A percentile compares a stretch with the other conserved stretches of the same genome.
Conservation (phyloP, 495 filamentous ascomycete genomes). For the Cudoniella acicularis region DNA sequence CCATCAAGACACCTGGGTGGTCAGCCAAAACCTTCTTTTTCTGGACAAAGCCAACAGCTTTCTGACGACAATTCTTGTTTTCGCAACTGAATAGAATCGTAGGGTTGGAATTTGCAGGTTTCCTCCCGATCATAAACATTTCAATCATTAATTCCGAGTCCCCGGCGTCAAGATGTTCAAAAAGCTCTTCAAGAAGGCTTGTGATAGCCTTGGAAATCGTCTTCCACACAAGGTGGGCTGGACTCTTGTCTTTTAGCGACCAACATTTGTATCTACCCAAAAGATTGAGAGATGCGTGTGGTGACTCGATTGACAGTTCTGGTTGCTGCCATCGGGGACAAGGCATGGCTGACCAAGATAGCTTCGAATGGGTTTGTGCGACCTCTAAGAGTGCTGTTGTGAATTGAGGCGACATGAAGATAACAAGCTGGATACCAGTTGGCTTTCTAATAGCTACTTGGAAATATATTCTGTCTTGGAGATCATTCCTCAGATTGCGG, state of each 20-base stretch:
- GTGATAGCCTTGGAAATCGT: not conserved
- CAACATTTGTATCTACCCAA: conserved; percentile 3
- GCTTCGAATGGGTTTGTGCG: not conserved
- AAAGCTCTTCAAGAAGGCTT: not conserved
- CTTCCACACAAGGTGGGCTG: not conserved
- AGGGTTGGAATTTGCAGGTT: not conserved
- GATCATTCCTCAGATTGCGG: not conserved
- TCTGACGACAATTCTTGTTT: not conserved
- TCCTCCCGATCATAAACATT: conserved; percentile 5
- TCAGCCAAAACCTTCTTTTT: not conserved
- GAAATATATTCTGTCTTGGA: not conserved
- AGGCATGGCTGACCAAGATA: not conserved
- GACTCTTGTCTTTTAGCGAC: conserved; percentile 1
- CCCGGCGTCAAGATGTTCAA: conserved; percentile 1
- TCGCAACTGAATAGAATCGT: conserved; percentile 2
- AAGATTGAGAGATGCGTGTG: not conserved
- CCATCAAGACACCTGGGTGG: not conserved
- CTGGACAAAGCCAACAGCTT: not conserved
- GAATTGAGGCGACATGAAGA: not conserved
- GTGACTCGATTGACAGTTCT: not conserved
- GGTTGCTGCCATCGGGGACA: not conserved
- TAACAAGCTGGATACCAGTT: not conserved
- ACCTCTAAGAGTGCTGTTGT: not conserved
- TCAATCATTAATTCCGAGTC: not conserved
- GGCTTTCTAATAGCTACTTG: not conserved